Base-by-base conservation (phyloP, 805 yeast species). In the Hemisphaericaspora nanyangensis region DNA sequence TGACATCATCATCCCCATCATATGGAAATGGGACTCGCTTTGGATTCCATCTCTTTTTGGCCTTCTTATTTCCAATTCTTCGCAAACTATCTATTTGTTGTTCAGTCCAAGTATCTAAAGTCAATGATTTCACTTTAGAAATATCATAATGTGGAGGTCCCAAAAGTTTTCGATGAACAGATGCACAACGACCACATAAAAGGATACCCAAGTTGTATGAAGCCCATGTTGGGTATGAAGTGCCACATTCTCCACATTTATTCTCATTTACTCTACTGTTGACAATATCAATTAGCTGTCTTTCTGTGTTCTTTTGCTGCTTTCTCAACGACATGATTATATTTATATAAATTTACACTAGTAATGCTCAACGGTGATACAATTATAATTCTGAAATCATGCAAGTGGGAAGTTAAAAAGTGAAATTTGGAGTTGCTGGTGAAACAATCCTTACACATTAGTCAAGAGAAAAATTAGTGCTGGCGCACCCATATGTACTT, bases 141-240 rank as follows among this genome's bases (percentile, higher is more conserved):
- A 81, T 60, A 20, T 50, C 51, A 17, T 41, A 34, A 29, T 78
- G 79, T 2, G 69, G 50, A 0, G 88, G 85, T 0, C 63, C 64
- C 17, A 68, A 54, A 31, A 85, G 65, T 40, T 75, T 74, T 44
- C 87, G 68, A 59, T 87, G 95, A 25, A 80, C 71, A 3, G 86
- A 78, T 7, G 95, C 91, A 70, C 95, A 87, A 47, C 93, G 67
- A 12, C 93, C 93, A 65, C 95, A 87, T 13, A 87, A 65, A 43
- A 87, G 80, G 4, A 85, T 63, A 19, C 95, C 95, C 31, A 85
- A 44, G 44, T 56, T 65, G 40, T 52, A 59, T 28, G 70, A 64
- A 3, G 72, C 73, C 72, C 72, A 68, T 49, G 84, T 85, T 7
- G 95, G 93, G 57, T 74, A 80, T 4, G 74, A 55, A 5, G 78